A percentile compares a stretch with the other conserved stretches of the same genome.
Evolutionary conservation across 495 filamentous ascomycete species (phyloP).

Genomic region (Endocarpon pusillum): DNA sequence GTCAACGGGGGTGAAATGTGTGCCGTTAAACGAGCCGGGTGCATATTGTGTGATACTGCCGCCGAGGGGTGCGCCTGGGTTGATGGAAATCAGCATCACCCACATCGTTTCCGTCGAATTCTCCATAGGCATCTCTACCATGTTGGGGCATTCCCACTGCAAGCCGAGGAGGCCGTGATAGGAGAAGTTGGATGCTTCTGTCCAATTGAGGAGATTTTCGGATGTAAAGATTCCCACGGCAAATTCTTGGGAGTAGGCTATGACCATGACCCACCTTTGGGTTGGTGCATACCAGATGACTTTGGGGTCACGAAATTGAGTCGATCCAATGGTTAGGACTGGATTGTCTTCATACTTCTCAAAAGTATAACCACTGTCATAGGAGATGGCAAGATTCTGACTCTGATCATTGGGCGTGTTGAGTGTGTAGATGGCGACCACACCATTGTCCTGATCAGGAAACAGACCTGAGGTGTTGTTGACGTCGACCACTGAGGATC

Average conservation of each 20-base stretch:
- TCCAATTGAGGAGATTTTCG: conserved; percentile 34
- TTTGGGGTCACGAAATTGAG: conserved; percentile 41
- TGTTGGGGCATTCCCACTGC: conserved; percentile 41
- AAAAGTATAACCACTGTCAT: conserved; percentile 36
- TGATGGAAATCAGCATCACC: conserved; percentile 32
- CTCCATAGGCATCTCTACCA: conserved; percentile 28
- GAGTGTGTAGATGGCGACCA: conserved; percentile 40
- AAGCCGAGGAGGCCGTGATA: conserved; percentile 34
- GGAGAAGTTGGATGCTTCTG: conserved; percentile 34
- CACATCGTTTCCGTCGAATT: conserved; percentile 23
- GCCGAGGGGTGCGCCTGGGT: conserved; percentile 38
- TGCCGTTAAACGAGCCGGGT: conserved; percentile 23
- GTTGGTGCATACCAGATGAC: conserved; percentile 32
- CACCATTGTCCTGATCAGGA: conserved; percentile 27
- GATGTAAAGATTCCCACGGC: conserved; percentile 36
- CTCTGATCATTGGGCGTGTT: conserved; percentile 26
- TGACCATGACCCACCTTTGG: conserved; percentile 31
- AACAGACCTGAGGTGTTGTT: conserved; percentile 44
- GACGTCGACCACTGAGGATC: conserved; percentile 32
- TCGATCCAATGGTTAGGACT: conserved; percentile 26
- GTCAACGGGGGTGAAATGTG: conserved; percentile 20
- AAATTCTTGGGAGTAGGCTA: conserved; percentile 31
- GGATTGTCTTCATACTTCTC: conserved; percentile 35
- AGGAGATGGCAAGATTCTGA: conserved; percentile 39
- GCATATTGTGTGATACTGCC: conserved; percentile 29